These are phyloP conservation scores for Mycena maculata DNA, from an alignment of 768 basidiomycete genomes.

Conservation along the genomic window DNA sequence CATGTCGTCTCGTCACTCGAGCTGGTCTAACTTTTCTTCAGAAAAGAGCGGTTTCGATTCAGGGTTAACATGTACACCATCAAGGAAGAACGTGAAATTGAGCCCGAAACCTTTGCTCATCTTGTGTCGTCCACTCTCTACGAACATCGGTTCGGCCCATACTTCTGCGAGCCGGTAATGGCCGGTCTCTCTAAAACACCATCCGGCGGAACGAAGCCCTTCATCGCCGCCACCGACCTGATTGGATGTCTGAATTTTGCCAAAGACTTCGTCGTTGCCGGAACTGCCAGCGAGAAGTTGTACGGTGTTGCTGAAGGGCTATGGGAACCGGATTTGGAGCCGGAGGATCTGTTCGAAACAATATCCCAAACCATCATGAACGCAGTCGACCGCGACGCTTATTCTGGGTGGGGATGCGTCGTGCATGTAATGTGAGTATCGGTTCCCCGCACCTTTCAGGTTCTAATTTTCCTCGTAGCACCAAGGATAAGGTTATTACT, in stretches of 20 bases:
- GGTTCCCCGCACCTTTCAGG: conserved; percentile 6
- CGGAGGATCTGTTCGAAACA: conserved; percentile 98
- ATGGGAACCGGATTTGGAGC: conserved; percentile 97
- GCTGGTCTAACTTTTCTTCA: conserved; percentile 45
- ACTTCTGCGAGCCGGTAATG: conserved; percentile 96
- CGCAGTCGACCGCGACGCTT: conserved; percentile 95
- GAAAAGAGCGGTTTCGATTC: conserved; percentile 91
- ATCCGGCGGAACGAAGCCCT: conserved; percentile 82
- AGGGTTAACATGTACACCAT: conserved; percentile 99
- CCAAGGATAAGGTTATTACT: conserved; percentile 81
- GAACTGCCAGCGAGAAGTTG: conserved; percentile 91
- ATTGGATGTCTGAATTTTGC: conserved; percentile 95
- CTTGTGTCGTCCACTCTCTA: conserved; percentile 96
- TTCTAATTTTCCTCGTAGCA: conserved; percentile 53
- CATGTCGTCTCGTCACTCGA: not conserved
- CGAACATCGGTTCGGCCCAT: conserved; percentile 95
- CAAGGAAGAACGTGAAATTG: conserved; percentile 98
- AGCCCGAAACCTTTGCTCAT: conserved; percentile 95
- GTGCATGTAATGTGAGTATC: conserved; percentile 92
- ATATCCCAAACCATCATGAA: conserved; percentile 96
- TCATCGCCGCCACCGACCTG: conserved; percentile 94
- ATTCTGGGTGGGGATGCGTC: conserved; percentile 95
- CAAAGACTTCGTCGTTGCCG: conserved; percentile 97
- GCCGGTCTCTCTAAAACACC: conserved; percentile 86
- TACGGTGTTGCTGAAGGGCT: conserved; percentile 98